phyloP scores from a whole-genome alignment of 371 early-diverging fungal genomes.

The Mortierella sp. region DNA sequence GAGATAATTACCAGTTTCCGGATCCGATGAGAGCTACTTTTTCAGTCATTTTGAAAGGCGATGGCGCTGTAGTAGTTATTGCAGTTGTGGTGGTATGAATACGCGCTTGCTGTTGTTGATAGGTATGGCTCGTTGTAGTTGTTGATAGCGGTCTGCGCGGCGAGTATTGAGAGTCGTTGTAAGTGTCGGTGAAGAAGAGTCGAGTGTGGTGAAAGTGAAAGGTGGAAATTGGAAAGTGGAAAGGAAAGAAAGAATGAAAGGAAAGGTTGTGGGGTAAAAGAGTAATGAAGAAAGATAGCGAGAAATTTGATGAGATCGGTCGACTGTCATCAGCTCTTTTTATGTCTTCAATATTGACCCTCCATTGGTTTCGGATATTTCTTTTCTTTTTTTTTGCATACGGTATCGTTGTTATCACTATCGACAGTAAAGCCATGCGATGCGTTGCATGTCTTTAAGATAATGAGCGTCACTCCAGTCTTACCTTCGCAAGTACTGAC shows the following conservation, averaged over 20 bases:
- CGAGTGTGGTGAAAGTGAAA: background rate
- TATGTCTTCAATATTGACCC: background rate
- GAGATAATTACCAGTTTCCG: constrained; percentile 87
- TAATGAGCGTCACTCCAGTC: background rate
- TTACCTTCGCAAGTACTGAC: background rate
- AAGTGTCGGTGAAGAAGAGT: background rate
- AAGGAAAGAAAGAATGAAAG: background rate
- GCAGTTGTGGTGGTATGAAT: constrained; percentile 13
- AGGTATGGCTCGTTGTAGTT: background rate
- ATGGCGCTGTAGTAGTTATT: background rate
- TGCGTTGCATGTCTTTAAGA: background rate
- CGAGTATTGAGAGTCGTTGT: background rate
- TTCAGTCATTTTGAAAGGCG: constrained; percentile 61
- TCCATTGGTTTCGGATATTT: background rate
- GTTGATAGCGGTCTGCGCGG: background rate
- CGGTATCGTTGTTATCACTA: background rate
- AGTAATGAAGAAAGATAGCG: background rate
- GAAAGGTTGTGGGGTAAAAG: background rate
- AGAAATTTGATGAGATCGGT: background rate
- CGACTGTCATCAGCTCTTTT: background rate
- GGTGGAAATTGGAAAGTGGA: background rate
- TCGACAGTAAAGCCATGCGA: too few relatives aligned
- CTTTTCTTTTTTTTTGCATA: background rate
- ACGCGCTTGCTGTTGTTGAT: constrained; percentile 10
- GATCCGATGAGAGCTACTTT: constrained; percentile 92